Conservation (phyloP, 495 filamentous ascomycete genomes). For the Tuber aestivum region DNA sequence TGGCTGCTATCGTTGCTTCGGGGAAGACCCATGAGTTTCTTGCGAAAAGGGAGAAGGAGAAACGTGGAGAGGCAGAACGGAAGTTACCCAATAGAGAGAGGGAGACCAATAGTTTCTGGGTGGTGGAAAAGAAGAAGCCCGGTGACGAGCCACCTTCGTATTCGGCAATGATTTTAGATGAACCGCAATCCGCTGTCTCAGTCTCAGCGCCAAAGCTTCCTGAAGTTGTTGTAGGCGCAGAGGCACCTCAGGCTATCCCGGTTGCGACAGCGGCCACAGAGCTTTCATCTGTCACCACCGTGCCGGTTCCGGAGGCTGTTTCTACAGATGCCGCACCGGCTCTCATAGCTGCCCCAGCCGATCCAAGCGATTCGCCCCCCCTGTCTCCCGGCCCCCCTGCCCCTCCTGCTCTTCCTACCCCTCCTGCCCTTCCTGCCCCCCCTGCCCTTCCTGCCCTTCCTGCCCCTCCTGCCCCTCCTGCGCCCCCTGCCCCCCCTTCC, state of each 20-base stretch:
- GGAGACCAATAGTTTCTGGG: constrained; percentile 69
- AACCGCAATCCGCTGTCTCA: constrained; percentile 25
- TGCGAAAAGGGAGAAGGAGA: constrained; percentile 85
- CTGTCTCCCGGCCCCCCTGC: background rate
- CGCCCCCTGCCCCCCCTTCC: background rate
- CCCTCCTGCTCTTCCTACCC: no score
- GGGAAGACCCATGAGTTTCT: constrained; percentile 90
- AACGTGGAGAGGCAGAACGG: constrained; percentile 56
- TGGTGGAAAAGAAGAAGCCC: constrained; percentile 60
- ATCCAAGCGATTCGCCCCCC: background rate
- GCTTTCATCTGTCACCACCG: background rate
- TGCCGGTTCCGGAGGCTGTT: background rate
- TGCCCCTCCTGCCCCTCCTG: background rate
- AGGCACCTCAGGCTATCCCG: constrained; percentile 32
- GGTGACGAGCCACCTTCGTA: constrained; percentile 29
- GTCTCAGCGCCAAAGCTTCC: constrained; percentile 24
- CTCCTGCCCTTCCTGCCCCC: no score
- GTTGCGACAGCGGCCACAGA: background rate
- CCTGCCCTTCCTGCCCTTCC: no score
- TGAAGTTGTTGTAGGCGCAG: constrained; percentile 36
- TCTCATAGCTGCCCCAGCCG: constrained; percentile 24
- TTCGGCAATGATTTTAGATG: constrained; percentile 40
- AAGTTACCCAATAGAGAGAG: constrained; percentile 78
- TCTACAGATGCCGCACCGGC: constrained; percentile 44
- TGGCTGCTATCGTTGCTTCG: constrained; percentile 84